A percentile compares a stretch with the other conserved stretches of the same genome.
Conservation (phyloP, 768 basidiomycete genomes). For the Kwoniella dendrophila region DNA sequence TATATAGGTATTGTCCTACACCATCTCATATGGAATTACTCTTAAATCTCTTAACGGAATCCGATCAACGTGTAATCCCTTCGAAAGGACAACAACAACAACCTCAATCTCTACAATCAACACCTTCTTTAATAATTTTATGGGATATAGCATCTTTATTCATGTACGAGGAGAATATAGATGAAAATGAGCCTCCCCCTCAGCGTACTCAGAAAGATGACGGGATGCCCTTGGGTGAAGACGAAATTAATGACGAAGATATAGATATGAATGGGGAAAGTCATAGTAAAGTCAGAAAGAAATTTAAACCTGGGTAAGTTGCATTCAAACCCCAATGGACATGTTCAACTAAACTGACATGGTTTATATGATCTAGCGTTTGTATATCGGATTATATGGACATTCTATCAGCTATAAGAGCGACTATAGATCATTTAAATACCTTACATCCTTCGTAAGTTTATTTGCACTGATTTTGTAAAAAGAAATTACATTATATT, state of each 20-base stretch:
- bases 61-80: neutral
- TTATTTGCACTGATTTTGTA: neutral
- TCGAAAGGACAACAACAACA: neutral
- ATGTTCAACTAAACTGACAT: neutral
- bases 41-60: constrained; percentile 31
- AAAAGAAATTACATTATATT: no score
- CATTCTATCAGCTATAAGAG: constrained; percentile 28
- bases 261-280: no score
- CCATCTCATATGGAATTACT: constrained; percentile 34
- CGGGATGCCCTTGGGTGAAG: constrained; percentile 1
- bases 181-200: constrained; percentile 32
- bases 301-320: constrained; percentile 18
- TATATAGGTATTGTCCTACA: constrained; percentile 39
- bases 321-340: neutral
- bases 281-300: no score
- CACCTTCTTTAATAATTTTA: constrained; percentile 38
- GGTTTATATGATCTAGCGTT: constrained; percentile 19
- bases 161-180: constrained; percentile 34
- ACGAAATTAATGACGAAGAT: neutral
- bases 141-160: constrained; percentile 41
- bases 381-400: constrained; percentile 40
- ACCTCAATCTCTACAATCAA: constrained; percentile 10
- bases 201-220: constrained; percentile 1
- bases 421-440: constrained; percentile 33
- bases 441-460: constrained; percentile 26